Evolutionary conservation across 2,329 filamentous ascomycete species (phyloP).

Genomic region (Monilinia vaccinii-corymbosi): DNA sequence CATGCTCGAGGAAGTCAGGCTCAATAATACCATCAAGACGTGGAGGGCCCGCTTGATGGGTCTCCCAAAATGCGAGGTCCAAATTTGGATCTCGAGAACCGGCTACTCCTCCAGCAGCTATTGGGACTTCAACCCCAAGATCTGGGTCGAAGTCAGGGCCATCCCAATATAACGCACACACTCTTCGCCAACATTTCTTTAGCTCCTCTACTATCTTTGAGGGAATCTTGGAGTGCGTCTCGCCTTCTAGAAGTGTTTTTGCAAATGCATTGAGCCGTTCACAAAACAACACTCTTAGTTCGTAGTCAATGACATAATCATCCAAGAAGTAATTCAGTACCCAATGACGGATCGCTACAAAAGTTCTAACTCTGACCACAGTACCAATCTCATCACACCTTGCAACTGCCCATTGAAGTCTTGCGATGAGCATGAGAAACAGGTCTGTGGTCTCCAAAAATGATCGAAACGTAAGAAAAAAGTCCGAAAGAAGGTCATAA

Average conservation of each 20-base stretch:
- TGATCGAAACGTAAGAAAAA: conserved; percentile 88
- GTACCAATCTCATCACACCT: conserved; percentile 76
- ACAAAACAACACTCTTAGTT: conserved; percentile 71
- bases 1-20: conserved; percentile 26
- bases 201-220: conserved; percentile 87
- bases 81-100: conserved; percentile 48
- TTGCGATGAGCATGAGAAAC: conserved; percentile 73
- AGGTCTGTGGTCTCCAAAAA: conserved; percentile 74
- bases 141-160: conserved; percentile 54
- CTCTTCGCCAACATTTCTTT: conserved; percentile 94
- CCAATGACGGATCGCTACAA: conserved; percentile 94
- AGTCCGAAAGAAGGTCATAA: conserved; percentile 94
- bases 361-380: conserved; percentile 90
- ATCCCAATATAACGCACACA: conserved; percentile 87
- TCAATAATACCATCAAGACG: conserved; percentile 36
- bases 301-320: conserved; percentile 74
- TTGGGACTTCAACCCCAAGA: conserved; percentile 53
- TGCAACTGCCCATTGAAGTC: conserved; percentile 77
- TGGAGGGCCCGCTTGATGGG: conserved; percentile 33
- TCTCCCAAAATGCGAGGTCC: conserved; percentile 47
- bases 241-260: conserved; percentile 42
- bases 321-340: conserved; percentile 96
- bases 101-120: conserved; percentile 66
- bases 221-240: conserved; percentile 40
- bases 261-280: conserved; percentile 64